Conservation (phyloP, 192 early-diverging fungal species). For the Coemansia sp. region DNA sequence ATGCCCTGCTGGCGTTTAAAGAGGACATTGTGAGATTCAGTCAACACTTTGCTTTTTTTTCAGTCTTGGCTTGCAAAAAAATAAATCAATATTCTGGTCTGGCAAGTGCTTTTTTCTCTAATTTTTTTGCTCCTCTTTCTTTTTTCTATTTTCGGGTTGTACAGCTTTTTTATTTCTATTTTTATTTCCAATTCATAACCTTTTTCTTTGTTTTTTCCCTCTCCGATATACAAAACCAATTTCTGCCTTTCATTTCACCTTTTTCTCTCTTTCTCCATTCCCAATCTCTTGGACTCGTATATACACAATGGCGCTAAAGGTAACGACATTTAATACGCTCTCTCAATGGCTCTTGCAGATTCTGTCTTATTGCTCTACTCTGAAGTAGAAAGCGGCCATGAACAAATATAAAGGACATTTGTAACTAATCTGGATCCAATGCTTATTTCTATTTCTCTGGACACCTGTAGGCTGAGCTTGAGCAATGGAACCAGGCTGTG, state of each 20-base stretch:
- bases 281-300: slow-evolving; percentile 5
- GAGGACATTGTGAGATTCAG: too few relatives aligned
- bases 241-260: slow-evolving; percentile 6
- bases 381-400: too few relatives aligned
- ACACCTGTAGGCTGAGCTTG: slow-evolving; percentile 67
- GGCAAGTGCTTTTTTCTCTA: neutral
- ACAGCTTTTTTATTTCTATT: slow-evolving; percentile 14
- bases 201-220: slow-evolving; percentile 17
- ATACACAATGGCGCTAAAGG: slow-evolving; percentile 34
- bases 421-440: slow-evolving; percentile 8
- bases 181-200: slow-evolving; percentile 13
- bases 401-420: too few relatives aligned
- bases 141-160: neutral
- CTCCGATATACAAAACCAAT: slow-evolving; percentile 7
- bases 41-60: neutral
- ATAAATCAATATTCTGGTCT: neutral
- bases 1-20: too few relatives aligned
- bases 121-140: slow-evolving; percentile 24
- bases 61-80: neutral
- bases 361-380: too few relatives aligned
- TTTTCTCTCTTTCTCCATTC: slow-evolving; percentile 8
- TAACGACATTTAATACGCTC: neutral
- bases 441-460: neutral
- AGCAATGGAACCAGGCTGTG: slow-evolving; percentile 80
- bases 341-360: neutral